These are phyloP conservation scores for Elongisporangium anandrum DNA, from an alignment of 352 stramenopile genomes.

Conservation along the genomic window DNA sequence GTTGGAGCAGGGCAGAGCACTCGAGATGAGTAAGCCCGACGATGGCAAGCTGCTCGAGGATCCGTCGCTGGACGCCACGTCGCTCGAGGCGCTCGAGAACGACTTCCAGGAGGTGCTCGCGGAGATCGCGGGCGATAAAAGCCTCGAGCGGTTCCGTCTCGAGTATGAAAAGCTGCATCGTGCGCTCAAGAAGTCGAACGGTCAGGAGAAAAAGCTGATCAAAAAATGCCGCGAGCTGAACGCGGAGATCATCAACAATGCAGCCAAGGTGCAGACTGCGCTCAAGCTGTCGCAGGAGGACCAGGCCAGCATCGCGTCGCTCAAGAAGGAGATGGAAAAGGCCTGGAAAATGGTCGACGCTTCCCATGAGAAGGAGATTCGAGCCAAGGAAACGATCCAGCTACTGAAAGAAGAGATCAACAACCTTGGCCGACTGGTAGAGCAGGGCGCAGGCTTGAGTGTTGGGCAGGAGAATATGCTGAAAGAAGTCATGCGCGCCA, in stretches of 20 bases:
- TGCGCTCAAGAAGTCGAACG: constrained; percentile 91
- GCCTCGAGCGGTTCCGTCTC: constrained; percentile 90
- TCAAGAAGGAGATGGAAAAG: constrained; percentile 97
- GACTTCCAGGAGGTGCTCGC: constrained; percentile 93
- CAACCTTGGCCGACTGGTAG: constrained; percentile 93
- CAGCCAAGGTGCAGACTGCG: constrained; percentile 93
- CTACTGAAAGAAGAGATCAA: constrained; percentile 96
- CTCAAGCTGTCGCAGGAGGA: constrained; percentile 94
- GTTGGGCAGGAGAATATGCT: constrained; percentile 93
- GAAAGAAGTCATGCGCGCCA: constrained; percentile 88
- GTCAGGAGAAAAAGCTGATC: constrained; percentile 94
- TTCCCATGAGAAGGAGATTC: constrained; percentile 93
- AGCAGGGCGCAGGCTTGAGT: constrained; percentile 91
- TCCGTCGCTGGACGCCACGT: constrained; percentile 44
- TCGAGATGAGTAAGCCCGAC: constrained; percentile 1
- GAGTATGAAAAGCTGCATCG: constrained; percentile 96
- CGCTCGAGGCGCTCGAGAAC: constrained; percentile 86
- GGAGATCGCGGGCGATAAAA: constrained; percentile 91
- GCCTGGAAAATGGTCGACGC: constrained; percentile 94
- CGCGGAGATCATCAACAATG: constrained; percentile 95
- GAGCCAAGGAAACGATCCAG: constrained; percentile 92
- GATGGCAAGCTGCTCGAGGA: constrained; percentile 49
- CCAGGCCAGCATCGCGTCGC: constrained; percentile 87
- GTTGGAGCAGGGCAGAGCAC: too few species aligned
- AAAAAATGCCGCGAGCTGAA: constrained; percentile 95